Conservation (phyloP, 179 eudicot species). For the Actinidia arguta region DNA sequence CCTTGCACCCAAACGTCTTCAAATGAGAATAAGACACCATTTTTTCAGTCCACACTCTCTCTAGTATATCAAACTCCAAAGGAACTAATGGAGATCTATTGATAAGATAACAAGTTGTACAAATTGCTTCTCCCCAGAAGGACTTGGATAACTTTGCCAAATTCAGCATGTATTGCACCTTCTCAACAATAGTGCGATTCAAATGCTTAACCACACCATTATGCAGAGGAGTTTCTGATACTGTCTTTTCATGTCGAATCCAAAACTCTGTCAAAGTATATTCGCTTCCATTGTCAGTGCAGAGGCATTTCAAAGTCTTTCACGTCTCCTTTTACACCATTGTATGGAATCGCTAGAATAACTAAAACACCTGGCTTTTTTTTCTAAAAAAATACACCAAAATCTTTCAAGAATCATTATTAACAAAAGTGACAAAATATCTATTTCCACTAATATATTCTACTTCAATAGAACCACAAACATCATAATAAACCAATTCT, state of each 20-base stretch:
- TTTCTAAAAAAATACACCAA: background rate
- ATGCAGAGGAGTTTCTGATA: background rate
- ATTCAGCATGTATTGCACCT: background rate
- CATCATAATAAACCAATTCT: background rate
- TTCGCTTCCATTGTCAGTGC: background rate
- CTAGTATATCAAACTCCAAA: background rate
- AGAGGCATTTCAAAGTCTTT: background rate
- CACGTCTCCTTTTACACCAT: background rate
- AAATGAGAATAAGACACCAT: conserved; percentile 6
- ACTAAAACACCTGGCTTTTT: background rate
- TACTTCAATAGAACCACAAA: background rate
- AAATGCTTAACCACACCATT: background rate
- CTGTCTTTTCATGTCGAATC: background rate
- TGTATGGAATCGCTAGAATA: background rate
- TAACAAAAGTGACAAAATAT: background rate
- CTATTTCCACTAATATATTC: background rate
- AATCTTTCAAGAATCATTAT: background rate
- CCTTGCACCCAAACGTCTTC: conserved; percentile 21
- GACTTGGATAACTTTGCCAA: background rate
- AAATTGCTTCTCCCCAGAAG: background rate
- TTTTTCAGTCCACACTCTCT: background rate
- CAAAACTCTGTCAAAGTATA: background rate
- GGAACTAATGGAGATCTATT: background rate
- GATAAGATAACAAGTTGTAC: background rate
- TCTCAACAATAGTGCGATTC: background rate